phyloP scores from a whole-genome alignment of 148 eudicot species.

The Rhododendron kiyosumense region DNA sequence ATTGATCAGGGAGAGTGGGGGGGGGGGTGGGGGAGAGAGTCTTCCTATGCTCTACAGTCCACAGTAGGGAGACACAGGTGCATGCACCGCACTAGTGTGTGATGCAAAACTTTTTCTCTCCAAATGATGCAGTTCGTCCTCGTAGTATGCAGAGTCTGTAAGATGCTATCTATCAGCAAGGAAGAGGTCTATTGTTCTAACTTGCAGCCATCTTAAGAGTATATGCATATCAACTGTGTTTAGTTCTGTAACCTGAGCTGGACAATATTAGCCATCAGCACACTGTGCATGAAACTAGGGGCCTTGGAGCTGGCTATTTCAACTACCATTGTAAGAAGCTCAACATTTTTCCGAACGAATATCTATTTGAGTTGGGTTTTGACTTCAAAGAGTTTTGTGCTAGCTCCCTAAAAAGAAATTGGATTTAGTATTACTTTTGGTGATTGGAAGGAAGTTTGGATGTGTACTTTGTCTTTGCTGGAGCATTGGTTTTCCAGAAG shows the following conservation, averaged over 20 bases:
- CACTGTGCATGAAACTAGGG: background rate
- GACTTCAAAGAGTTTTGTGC: background rate
- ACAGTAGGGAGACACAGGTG: background rate
- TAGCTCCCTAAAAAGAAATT: background rate
- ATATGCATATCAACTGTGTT: background rate
- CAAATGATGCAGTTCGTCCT: background rate
- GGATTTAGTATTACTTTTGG: background rate
- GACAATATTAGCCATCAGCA: background rate
- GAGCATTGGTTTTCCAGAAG: background rate
- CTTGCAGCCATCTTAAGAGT: background rate
- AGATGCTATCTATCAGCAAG: background rate
- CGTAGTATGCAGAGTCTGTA: background rate
- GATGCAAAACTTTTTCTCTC: background rate
- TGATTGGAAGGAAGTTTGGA: background rate
- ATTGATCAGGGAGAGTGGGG: too few species aligned
- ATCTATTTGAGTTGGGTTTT: background rate
- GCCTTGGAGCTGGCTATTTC: background rate
- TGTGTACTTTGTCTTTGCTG: background rate
- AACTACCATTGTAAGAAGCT: background rate
- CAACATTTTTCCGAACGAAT: background rate
- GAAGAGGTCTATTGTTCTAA: background rate
- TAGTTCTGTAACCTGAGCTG: background rate
- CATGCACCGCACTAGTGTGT: background rate
- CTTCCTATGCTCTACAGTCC: background rate
- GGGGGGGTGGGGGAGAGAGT: too few species aligned